These are phyloP conservation scores for Sapria himalayana DNA, from an alignment of 345 rosid genomes.

Conservation along the genomic window DNA sequence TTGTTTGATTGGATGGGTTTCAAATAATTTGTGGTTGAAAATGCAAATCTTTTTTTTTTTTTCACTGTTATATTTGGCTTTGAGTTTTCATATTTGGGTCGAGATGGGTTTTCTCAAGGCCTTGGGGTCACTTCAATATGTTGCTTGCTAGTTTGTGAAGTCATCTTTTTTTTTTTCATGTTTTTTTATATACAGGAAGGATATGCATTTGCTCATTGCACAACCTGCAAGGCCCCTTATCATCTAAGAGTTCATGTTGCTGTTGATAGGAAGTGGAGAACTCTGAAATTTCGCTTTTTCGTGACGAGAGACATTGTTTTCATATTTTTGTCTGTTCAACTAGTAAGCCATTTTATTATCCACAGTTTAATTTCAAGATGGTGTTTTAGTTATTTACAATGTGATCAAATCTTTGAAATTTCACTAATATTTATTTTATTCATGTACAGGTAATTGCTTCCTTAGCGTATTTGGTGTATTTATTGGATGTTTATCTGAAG, in stretches of 20 bases:
- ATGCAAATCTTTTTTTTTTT: too few species aligned
- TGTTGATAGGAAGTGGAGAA: conserved; percentile 91
- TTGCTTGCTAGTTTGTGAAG: too few species aligned
- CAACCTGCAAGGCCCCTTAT: conserved; percentile 96
- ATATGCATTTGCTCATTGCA: conserved; percentile 98
- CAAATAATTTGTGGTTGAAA: too few species aligned
- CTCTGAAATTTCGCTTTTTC: conserved; percentile 89
- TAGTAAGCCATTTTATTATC: conserved; percentile 42
- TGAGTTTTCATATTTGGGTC: neutral
- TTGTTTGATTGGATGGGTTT: too few species aligned
- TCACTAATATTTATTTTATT: conserved; percentile 7
- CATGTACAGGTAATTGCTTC: conserved; percentile 60
- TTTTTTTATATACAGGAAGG: conserved; percentile 51
- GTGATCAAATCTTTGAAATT: too few species aligned
- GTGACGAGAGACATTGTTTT: conserved; percentile 88
- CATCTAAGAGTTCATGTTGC: conserved; percentile 94
- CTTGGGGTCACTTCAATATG: too few species aligned
- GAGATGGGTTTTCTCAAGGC: too few species aligned
- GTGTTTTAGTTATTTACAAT: too few species aligned
- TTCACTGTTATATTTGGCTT: too few species aligned
- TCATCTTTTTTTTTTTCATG: too few species aligned
- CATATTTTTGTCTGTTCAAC: conserved; percentile 81
- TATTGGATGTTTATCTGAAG: conserved; percentile 54
- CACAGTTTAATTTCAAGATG: too few species aligned
- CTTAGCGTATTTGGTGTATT: conserved; percentile 66